A percentile compares a stretch with the other conserved stretches of the same genome.
Conservation (phyloP, 1,284 basidiomycete species). For the Ceratobasidium sp. region DNA sequence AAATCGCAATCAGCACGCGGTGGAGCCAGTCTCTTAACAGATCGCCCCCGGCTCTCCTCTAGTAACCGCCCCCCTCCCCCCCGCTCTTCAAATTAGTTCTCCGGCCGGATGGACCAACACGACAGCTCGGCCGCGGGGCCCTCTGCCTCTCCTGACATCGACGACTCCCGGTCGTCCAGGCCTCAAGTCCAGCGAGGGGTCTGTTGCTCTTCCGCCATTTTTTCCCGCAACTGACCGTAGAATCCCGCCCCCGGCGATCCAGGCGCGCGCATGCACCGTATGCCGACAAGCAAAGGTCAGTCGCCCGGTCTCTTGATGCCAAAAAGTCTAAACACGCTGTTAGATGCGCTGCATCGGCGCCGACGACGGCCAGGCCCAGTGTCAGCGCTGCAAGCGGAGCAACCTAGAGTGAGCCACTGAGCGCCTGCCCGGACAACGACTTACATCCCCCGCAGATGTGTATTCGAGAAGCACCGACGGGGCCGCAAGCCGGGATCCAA, state of each 20-base stretch:
- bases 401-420: constrained; percentile 68
- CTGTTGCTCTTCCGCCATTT: background rate
- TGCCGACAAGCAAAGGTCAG: constrained; percentile 81
- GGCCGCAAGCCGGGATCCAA: constrained; percentile 89
- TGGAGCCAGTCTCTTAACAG: constrained; percentile 36
- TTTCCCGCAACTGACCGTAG: constrained; percentile 32
- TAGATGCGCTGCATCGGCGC: constrained; percentile 90
- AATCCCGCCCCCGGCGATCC: constrained; percentile 21
- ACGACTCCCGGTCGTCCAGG: constrained; percentile 38
- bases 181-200: constrained; percentile 44
- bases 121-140: constrained; percentile 37
- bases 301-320: constrained; percentile 48
- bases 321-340: constrained; percentile 47
- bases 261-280: constrained; percentile 73
- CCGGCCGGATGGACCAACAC: constrained; percentile 41
- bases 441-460: constrained; percentile 62
- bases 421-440: constrained; percentile 43
- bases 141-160: constrained; percentile 43
- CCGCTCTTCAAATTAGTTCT: constrained; percentile 44
- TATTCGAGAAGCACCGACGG: constrained; percentile 86
- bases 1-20: background rate
- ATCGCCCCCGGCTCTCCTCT: constrained; percentile 43
- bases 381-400: constrained; percentile 81
- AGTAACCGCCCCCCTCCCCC: constrained; percentile 41
- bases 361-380: constrained; percentile 77